phyloP scores from a whole-genome alignment of 139 green algal species.

The Tetraselmis chui region DNA sequence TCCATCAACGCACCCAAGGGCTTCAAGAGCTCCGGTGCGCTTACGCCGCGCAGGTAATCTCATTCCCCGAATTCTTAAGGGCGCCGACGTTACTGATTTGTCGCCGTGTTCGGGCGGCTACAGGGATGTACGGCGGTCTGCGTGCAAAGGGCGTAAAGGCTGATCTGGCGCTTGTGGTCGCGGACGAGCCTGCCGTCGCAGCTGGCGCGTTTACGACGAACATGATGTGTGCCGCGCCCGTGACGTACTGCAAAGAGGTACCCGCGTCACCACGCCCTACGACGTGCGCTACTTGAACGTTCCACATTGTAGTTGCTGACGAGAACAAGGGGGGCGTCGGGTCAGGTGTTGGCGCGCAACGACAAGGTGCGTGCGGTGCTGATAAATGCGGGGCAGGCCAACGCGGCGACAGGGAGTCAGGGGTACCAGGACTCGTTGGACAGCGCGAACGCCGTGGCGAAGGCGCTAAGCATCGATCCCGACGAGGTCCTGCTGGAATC shows the following conservation, averaged over 20 bases:
- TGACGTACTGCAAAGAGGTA: slow-evolving; percentile 86
- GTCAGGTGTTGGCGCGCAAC: background rate
- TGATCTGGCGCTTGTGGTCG: slow-evolving; percentile 86
- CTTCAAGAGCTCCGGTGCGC: slow-evolving; percentile 76
- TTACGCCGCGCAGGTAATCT: background rate
- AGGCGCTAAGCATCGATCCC: slow-evolving; percentile 48
- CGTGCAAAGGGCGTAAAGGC: slow-evolving; percentile 73
- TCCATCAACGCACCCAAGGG: slow-evolving; percentile 75
- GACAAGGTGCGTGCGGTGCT: slow-evolving; percentile 44
- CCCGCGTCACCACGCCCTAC: slow-evolving; percentile 30
- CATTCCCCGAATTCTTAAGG: too few species aligned
- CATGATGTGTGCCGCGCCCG: slow-evolving; percentile 89
- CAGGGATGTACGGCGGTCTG: slow-evolving; percentile 77
- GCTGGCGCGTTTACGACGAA: slow-evolving; percentile 94
- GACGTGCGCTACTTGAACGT: background rate
- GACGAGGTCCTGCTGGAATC: slow-evolving; percentile 59
- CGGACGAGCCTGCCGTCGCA: slow-evolving; percentile 59
- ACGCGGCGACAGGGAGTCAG: slow-evolving; percentile 80
- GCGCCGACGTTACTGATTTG: too few species aligned
- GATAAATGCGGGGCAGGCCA: slow-evolving; percentile 94
- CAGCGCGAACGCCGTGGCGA: slow-evolving; percentile 44
- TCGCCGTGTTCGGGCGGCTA: too few species aligned
- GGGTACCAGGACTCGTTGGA: slow-evolving; percentile 59
- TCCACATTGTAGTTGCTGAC: background rate
- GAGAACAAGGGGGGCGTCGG: too few species aligned